These are phyloP conservation scores for Picea glauca DNA, from an alignment of 75 land plant genomes.

Conservation along the genomic window DNA sequence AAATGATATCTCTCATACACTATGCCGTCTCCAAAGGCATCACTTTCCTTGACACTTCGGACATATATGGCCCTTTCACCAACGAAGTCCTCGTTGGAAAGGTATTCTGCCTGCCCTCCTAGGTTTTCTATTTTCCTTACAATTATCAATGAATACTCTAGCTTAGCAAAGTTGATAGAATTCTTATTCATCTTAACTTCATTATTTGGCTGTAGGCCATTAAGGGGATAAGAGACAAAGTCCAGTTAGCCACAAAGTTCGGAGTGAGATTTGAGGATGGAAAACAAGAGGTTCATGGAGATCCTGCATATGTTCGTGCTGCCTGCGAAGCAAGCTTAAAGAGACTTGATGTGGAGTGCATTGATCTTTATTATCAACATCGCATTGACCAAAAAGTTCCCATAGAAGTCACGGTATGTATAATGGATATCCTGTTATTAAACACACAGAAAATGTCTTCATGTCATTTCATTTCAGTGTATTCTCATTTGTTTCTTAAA, in stretches of 20 bases:
- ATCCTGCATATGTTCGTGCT: conserved; percentile 27
- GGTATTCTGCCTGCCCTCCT: conserved; percentile 10
- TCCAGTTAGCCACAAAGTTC: too few species aligned
- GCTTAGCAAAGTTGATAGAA: too few species aligned
- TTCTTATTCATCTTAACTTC: too few species aligned
- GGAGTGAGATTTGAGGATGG: too few species aligned
- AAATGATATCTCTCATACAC: conserved; percentile 59
- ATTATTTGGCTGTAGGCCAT: too few species aligned
- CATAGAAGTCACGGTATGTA: conserved; percentile 25
- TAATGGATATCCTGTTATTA: too few species aligned
- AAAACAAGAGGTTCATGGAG: conserved; percentile 10
- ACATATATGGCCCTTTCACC: conserved; percentile 58
- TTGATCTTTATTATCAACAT: conserved; percentile 29
- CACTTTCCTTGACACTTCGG: conserved; percentile 69
- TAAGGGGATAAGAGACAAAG: too few species aligned
- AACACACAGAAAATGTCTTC: too few species aligned
- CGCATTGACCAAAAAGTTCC: conserved; percentile 24
- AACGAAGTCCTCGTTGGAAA: conserved; percentile 68
- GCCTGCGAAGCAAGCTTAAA: conserved; percentile 29
- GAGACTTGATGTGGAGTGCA: conserved; percentile 22
- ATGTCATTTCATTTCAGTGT: too few species aligned
- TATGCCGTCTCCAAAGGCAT: conserved; percentile 46
- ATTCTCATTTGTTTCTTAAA: too few species aligned
- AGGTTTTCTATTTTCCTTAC: too few species aligned
- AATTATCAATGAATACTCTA: too few species aligned